Percentiles rank a stretch among this genome's conserved stretches.
phyloP scores from a whole-genome alignment of 495 filamentous ascomycete species.

The Staphylotrichum longicolle region DNA sequence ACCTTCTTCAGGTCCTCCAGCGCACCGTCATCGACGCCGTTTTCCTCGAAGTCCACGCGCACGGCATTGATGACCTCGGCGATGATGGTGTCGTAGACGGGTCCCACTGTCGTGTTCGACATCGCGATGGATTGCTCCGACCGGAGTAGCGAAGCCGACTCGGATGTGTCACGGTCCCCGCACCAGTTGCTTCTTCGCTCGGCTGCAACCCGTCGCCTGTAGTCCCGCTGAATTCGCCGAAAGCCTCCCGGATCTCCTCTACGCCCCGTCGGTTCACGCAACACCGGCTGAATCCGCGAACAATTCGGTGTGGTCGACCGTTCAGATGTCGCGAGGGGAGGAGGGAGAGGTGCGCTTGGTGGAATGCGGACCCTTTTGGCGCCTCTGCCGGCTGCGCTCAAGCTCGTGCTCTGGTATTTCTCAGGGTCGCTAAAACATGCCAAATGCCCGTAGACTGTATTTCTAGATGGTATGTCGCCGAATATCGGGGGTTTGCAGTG shows the following conservation, averaged over 20 bases:
- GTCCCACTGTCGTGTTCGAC: slow-evolving; percentile 60
- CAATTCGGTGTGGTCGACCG: slow-evolving; percentile 7
- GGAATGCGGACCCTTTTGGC: slow-evolving; percentile 18
- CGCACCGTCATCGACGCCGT: slow-evolving; percentile 81
- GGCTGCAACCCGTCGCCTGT: slow-evolving; percentile 6
- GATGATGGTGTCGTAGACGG: slow-evolving; percentile 86
- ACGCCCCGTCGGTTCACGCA: background rate
- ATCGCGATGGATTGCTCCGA: slow-evolving; percentile 36
- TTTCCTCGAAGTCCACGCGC: slow-evolving; percentile 93
- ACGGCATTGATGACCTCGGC: slow-evolving; percentile 84
- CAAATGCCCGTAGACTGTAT: slow-evolving; percentile 25
- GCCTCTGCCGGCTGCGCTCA: slow-evolving; percentile 13
- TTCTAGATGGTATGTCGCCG: slow-evolving; percentile 28
- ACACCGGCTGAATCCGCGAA: background rate
- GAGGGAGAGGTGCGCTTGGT: slow-evolving; percentile 3
- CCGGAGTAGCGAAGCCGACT: slow-evolving; percentile 5
- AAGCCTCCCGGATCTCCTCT: slow-evolving; percentile 1
- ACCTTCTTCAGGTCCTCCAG: slow-evolving; percentile 83
- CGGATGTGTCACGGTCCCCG: slow-evolving; percentile 5
- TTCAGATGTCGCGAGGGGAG: slow-evolving; percentile 1
- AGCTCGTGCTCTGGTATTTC: slow-evolving; percentile 11
- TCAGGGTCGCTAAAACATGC: slow-evolving; percentile 18
- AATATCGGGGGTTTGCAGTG: slow-evolving; percentile 27
- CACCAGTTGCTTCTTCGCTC: slow-evolving; percentile 4
- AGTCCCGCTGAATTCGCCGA: background rate